These are phyloP conservation scores for Fraxinus velutina DNA, from an alignment of 305 asterid genomes.

Conservation along the genomic window DNA sequence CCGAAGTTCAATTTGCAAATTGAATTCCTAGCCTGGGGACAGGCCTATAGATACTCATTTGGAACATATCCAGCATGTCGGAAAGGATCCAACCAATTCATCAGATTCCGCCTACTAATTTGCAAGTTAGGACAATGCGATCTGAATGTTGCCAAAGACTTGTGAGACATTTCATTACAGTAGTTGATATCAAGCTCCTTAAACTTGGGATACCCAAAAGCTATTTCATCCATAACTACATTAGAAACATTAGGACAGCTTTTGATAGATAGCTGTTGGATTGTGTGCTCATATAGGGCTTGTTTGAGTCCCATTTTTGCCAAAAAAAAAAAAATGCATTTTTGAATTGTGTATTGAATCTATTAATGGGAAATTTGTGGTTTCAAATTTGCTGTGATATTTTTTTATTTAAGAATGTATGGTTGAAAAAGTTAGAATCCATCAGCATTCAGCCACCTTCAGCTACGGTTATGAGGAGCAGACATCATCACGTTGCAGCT, in stretches of 20 bases:
- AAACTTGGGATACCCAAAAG: slow-evolving; percentile 55
- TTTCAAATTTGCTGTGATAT: too few relatives aligned
- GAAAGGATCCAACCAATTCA: slow-evolving; percentile 73
- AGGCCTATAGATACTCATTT: slow-evolving; percentile 51
- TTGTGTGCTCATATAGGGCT: too few relatives aligned
- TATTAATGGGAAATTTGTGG: too few relatives aligned
- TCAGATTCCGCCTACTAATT: slow-evolving; percentile 51
- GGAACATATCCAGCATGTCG: slow-evolving; percentile 57
- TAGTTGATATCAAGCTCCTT: slow-evolving; percentile 78
- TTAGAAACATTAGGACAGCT: slow-evolving; percentile 66
- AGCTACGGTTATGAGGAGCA: too few relatives aligned
- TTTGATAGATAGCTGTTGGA: slow-evolving; percentile 28
- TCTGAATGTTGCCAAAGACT: slow-evolving; percentile 55
- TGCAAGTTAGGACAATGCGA: slow-evolving; percentile 42
- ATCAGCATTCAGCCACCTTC: too few relatives aligned
- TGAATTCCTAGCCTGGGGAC: slow-evolving; percentile 76
- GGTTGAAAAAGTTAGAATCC: too few relatives aligned
- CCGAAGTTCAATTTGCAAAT: slow-evolving; percentile 65
- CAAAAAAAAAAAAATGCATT: too few relatives aligned
- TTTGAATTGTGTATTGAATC: too few relatives aligned
- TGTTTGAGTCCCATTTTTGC: too few relatives aligned
- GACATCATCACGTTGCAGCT: too few relatives aligned
- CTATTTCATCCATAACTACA: slow-evolving; percentile 48
- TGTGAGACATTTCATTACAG: slow-evolving; percentile 72
- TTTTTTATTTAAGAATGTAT: too few relatives aligned